Base-by-base conservation (phyloP, 257 asterid species). In the Cinchona pubescens region DNA sequence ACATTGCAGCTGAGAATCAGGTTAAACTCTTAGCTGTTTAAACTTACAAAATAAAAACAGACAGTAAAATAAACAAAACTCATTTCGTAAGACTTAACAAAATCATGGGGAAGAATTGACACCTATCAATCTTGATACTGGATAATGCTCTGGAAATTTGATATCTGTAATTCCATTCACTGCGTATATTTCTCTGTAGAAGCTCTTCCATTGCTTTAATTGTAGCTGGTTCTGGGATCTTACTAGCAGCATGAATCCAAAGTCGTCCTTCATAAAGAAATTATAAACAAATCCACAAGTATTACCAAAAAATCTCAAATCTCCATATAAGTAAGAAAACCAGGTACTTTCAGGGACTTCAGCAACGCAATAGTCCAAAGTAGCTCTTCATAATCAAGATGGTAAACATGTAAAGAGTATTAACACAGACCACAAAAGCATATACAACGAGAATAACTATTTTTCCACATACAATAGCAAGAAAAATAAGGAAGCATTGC, bases 241-340 rank as follows among this genome's bases (percentile, higher is more conserved):
- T 95, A 68, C 97, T 67, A 75, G 99, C 98, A 77, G 99, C 98
- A 84, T 95, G 99, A 82, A 95, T 95, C 98, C 99, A 95, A 37
- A 95, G 92, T 71, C 97, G 90, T 23, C 98, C 99, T 94, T 27
- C 76, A 79, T 27, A 40, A 72, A 29, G 25, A 70, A 3, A 40
- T 5, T 62, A 23, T 34, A 45, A 45, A 56, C 49, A 42, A 9
- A 49, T 19, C 25, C n/a, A 67, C 15, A 69, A 46, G 21, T 29
- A 43, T 67, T n/a, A 63, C 15, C 35, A 63, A 56, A 46, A 51
- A 56, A 67, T 13, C 74, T n/a, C 67, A 67, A 7, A 55, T 27
- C 11, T 19, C 79, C 49, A 2, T 67, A 23, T 19, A 34, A 62
- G 64, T 12, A 15, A 46, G 27, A 55, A 46, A 32, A 66, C 53